phyloP scores from a whole-genome alignment of 345 rosid species.

The Citrus sp. region DNA sequence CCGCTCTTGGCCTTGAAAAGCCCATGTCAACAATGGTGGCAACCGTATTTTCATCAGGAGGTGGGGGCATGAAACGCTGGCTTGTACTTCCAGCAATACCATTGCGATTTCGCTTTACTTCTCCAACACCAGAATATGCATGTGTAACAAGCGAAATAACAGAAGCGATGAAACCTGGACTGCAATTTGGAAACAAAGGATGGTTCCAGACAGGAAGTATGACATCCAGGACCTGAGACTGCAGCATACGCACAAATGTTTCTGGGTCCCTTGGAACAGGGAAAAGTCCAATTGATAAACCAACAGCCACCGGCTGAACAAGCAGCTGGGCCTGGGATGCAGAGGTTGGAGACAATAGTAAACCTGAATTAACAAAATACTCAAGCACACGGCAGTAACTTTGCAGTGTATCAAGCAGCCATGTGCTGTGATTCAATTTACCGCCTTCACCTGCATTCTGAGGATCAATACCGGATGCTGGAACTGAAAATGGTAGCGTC shows the following conservation, averaged over 20 bases:
- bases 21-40: conserved; percentile 96
- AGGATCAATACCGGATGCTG: conserved; percentile 48
- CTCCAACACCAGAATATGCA: conserved; percentile 85
- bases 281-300: conserved; percentile 84
- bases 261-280: conserved; percentile 95
- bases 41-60: conserved; percentile 85
- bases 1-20: conserved; percentile 94
- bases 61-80: conserved; percentile 75
- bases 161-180: conserved; percentile 70
- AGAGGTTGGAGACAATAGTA: conserved; percentile 64
- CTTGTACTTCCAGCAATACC: conserved; percentile 63
- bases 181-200: conserved; percentile 70
- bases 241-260: conserved; percentile 76
- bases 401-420: conserved; percentile 85
- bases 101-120: conserved; percentile 66
- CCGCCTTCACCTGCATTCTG: conserved; percentile 70
- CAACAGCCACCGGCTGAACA: conserved; percentile 82
- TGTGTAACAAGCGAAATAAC: conserved; percentile 74
- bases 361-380: conserved; percentile 78
- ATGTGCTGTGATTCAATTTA: conserved; percentile 54
- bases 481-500: conserved; percentile 60
- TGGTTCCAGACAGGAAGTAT: conserved; percentile 89
- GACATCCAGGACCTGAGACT: conserved; percentile 87
- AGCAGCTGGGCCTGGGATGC: conserved; percentile 85
- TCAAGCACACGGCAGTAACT: conserved; percentile 75